Evolutionary conservation across 208 protist species (phyloP).

Genomic region (Trypanosoma boissoni): DNA sequence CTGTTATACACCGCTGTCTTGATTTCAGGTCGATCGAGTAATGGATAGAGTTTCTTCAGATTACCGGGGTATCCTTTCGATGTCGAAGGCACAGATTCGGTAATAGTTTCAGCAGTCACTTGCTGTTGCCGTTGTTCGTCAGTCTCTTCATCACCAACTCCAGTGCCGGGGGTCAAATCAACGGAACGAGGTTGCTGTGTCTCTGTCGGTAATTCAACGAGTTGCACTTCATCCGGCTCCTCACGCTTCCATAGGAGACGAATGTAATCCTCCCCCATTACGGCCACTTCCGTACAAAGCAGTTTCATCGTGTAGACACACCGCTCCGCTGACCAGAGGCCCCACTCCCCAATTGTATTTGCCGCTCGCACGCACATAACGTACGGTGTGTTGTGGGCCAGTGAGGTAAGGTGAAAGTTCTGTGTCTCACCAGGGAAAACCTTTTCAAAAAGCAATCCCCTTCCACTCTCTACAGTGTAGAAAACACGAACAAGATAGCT

Average conservation of each 20-base stretch:
- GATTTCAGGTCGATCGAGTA: slow-evolving; percentile 52
- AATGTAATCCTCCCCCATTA: slow-evolving; percentile 87
- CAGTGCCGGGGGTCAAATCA: not conserved
- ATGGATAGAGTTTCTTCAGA: slow-evolving; percentile 24
- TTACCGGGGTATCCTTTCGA: not conserved
- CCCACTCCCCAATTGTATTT: slow-evolving; percentile 75
- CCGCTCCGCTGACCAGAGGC: slow-evolving; percentile 79
- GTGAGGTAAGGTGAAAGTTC: slow-evolving; percentile 36
- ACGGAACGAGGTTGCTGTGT: not conserved
- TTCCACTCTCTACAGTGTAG: slow-evolving; percentile 1
- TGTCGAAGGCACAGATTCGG: not conserved
- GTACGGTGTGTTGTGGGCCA: slow-evolving; percentile 74
- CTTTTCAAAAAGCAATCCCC: slow-evolving; percentile 49
- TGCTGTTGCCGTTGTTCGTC: slow-evolving; percentile 12
- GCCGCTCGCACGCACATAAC: slow-evolving; percentile 51
- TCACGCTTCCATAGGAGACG: slow-evolving; percentile 68
- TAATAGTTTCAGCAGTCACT: not conserved
- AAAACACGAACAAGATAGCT: slow-evolving; percentile 34
- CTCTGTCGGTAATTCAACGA: slow-evolving; percentile 1
- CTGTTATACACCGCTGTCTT: slow-evolving; percentile 49
- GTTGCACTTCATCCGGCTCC: slow-evolving; percentile 58
- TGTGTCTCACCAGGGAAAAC: slow-evolving; percentile 44
- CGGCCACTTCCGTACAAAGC: slow-evolving; percentile 45
- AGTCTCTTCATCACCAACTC: slow-evolving; percentile 5
- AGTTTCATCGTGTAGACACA: slow-evolving; percentile 87